Conservation (phyloP, 1,284 basidiomycete genomes). For the Pyrrhoderma lamaoense region DNA sequence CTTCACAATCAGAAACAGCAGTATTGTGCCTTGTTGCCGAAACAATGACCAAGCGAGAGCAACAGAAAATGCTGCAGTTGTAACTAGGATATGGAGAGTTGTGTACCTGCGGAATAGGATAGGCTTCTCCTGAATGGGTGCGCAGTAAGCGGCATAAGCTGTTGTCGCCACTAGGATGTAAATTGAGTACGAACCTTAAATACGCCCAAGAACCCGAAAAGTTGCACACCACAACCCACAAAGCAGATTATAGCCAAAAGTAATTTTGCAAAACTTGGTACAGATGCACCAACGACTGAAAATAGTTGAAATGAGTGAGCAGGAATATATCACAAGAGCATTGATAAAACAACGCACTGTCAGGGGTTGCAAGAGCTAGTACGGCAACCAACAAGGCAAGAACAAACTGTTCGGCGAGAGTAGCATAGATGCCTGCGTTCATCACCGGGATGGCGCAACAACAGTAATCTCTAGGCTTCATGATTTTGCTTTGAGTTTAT, state of each 20-base stretch:
- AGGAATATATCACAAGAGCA: neutral
- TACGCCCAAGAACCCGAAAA: slow-evolving; percentile 79
- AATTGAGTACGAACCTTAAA: slow-evolving; percentile 45
- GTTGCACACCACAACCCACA: slow-evolving; percentile 61
- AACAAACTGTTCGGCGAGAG: slow-evolving; percentile 68
- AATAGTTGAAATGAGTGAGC: neutral
- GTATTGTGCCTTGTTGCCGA: slow-evolving; percentile 68
- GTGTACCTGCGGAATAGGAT: slow-evolving; percentile 71
- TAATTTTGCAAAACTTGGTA: slow-evolving; percentile 66
- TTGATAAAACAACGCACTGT: slow-evolving; percentile 45
- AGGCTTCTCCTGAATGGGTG: slow-evolving; percentile 58
- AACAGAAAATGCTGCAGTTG: slow-evolving; percentile 60
- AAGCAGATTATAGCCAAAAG: slow-evolving; percentile 74
- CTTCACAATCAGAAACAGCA: slow-evolving; percentile 61
- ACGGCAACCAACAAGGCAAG: slow-evolving; percentile 68
- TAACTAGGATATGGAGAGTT: slow-evolving; percentile 55
- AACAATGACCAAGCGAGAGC: slow-evolving; percentile 73
- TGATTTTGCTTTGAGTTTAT: slow-evolving; percentile 17
- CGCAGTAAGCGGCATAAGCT: neutral
- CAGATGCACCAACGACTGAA: slow-evolving; percentile 77
- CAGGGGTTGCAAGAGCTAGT: slow-evolving; percentile 71
- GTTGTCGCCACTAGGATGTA: slow-evolving; percentile 1
- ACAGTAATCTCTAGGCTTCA: slow-evolving; percentile 69
- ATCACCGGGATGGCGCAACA: slow-evolving; percentile 81
- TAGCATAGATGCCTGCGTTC: slow-evolving; percentile 82